Evolutionary conservation across 2,329 filamentous ascomycete species (phyloP).

Genomic region (Phyllosticta capitalensis): DNA sequence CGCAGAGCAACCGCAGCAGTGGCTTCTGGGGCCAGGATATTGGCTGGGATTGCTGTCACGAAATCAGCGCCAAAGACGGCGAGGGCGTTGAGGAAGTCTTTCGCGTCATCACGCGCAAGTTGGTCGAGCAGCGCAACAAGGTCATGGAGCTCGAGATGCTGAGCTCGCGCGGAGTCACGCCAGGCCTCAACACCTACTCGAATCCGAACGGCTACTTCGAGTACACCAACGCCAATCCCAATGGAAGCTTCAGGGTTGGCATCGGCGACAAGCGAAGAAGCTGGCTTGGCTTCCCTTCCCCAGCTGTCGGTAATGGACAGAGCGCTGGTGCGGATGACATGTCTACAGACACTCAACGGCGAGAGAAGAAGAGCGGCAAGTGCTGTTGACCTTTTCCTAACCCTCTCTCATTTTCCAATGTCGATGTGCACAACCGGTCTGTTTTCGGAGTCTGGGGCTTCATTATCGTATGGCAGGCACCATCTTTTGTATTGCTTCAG

Average conservation of each 20-base stretch:
- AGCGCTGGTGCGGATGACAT: slow-evolving; percentile 23
- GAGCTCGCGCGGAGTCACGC: slow-evolving; percentile 34
- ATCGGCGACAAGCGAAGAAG: slow-evolving; percentile 54
- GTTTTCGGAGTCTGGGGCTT: background rate
- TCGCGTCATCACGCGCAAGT: slow-evolving; percentile 75
- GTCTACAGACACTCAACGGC: slow-evolving; percentile 24
- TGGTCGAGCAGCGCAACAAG: slow-evolving; percentile 61
- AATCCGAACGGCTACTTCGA: slow-evolving; percentile 40
- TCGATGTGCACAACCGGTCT: background rate
- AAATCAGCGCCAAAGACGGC: slow-evolving; percentile 87
- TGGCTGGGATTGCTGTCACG: slow-evolving; percentile 95
- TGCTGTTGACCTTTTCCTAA: slow-evolving; percentile 20
- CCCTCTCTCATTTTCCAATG: background rate
- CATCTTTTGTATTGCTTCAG: background rate
- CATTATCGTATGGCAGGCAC: background rate
- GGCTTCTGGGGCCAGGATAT: slow-evolving; percentile 88
- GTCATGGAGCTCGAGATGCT: slow-evolving; percentile 44
- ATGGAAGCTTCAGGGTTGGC: slow-evolving; percentile 51
- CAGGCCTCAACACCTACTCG: slow-evolving; percentile 29
- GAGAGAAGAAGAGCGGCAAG: slow-evolving; percentile 25
- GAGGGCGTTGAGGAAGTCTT: slow-evolving; percentile 97
- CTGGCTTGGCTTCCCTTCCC: slow-evolving; percentile 54
- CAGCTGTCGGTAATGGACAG: slow-evolving; percentile 19
- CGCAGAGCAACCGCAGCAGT: slow-evolving; percentile 47
- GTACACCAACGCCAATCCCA: slow-evolving; percentile 34